These are phyloP conservation scores for Earliella scabrosa DNA, from an alignment of 1,284 basidiomycete genomes.

Conservation along the genomic window DNA sequence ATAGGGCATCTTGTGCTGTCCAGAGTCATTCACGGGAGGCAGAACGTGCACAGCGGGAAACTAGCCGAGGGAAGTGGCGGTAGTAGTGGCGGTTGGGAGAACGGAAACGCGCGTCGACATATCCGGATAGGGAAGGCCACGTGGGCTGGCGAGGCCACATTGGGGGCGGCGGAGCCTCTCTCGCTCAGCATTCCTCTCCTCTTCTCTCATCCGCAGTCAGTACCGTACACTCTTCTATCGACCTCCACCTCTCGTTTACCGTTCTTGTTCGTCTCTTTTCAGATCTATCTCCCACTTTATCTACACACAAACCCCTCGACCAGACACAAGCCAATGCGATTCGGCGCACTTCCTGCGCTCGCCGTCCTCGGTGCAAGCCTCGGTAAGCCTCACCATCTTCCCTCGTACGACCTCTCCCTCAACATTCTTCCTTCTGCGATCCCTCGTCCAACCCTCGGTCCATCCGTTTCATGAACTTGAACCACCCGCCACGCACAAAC, in stretches of 20 bases:
- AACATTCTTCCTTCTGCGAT: background rate
- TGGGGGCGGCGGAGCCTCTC: too few relatives aligned
- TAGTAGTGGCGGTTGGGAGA: too few relatives aligned
- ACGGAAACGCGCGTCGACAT: too few relatives aligned
- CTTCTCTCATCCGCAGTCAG: background rate
- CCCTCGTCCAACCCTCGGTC: background rate
- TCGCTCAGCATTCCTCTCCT: background rate
- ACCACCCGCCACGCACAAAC: background rate
- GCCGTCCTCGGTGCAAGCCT: conserved; percentile 40
- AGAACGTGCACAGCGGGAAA: too few relatives aligned
- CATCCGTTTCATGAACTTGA: too few relatives aligned
- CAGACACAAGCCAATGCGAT: conserved; percentile 3
- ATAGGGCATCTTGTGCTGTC: too few relatives aligned
- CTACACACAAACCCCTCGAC: background rate
- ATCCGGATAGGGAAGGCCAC: background rate
- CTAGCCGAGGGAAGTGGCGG: too few relatives aligned
- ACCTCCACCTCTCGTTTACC: background rate
- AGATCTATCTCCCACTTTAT: background rate
- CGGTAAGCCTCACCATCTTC: conserved; percentile 31
- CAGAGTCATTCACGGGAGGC: too few relatives aligned
- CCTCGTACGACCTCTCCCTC: background rate
- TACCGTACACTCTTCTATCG: conserved; percentile 3
- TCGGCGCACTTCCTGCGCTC: conserved; percentile 22
- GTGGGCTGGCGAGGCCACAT: too few relatives aligned
- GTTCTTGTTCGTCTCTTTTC: background rate